Evolutionary conservation across 352 stramenopile genomes (phyloP).

Genomic region (Aphanomyces stellatus): DNA sequence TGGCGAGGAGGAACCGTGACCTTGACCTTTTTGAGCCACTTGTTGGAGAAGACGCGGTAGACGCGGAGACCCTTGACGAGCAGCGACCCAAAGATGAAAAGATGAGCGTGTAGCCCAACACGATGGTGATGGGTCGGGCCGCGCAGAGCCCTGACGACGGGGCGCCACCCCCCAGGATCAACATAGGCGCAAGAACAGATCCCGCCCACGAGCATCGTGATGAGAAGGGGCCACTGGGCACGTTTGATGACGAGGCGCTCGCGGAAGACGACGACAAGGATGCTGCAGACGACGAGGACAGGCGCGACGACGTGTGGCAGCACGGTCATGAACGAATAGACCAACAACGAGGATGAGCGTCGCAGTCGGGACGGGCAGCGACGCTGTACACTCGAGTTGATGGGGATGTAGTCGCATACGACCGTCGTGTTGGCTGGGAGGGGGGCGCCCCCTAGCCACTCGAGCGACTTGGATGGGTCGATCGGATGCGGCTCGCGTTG

Average conservation of each 20-base stretch:
- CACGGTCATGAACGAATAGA: conserved; percentile 4
- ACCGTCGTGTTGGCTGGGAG: conserved; percentile 14
- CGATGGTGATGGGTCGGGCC: conserved; percentile 29
- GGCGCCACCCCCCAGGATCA: conserved; percentile 33
- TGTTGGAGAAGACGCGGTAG: conserved; percentile 43
- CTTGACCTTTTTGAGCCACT: conserved; percentile 29
- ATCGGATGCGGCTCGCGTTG: conserved; percentile 23
- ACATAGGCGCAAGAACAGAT: conserved; percentile 35
- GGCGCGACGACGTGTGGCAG: conserved; percentile 2
- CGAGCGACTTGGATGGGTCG: conserved; percentile 3
- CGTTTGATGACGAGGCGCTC: conserved; percentile 24
- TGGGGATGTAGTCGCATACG: conserved; percentile 6
- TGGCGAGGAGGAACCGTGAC: neutral
- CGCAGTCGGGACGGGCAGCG: neutral
- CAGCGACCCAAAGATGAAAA: conserved; percentile 36
- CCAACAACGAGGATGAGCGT: neutral
- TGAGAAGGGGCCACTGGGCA: conserved; percentile 23
- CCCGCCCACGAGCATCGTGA: conserved; percentile 34
- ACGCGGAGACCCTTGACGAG: conserved; percentile 44
- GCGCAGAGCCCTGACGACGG: conserved; percentile 31
- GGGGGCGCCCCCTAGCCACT: conserved; percentile 10
- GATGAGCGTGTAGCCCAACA: conserved; percentile 35
- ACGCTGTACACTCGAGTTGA: neutral
- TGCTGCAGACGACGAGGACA: neutral
- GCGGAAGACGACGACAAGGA: conserved; percentile 17